Evolutionary conservation across 2,329 filamentous ascomycete species (phyloP), one percentile per base, ranked within the genome.

Genomic region (Nemania bipapillata): DNA sequence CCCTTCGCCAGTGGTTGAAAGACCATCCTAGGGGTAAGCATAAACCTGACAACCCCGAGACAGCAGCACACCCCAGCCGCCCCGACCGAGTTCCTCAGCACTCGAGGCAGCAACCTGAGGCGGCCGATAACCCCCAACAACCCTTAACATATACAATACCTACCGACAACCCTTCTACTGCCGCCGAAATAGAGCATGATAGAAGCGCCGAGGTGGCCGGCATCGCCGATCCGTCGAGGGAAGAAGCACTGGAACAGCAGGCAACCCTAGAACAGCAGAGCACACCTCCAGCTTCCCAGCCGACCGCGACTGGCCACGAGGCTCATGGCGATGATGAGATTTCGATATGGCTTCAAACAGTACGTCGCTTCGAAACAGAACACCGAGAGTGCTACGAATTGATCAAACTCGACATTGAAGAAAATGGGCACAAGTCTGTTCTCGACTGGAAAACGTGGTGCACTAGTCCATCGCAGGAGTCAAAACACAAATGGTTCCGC

Each of bases 391-490:
- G 32, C 1, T 59, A 35, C 20, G 26, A 50, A 11, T 11, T 59
- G n/a, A 49, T 59, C 9, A 50, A 59, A 37, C 26, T 35, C 28
- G 6, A 6, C 8, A 59, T 37, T 50, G 42, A 7, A 35, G 3
- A 12, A 4, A 17, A 37, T 35, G 56, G 28, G 22, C 5, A 50
- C 12, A 1, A 49, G 11, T 57, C 54, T 7, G 24, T 57, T 9
- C 11, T 17, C n/a, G 26, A 50, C 17, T 59, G 56, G 56, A n/a
- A 50, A 9, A 59, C 42, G 2, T 59, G 56, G 56, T 2, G 20
- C 24, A 35, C 49, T 26, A n/a, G 30, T 17, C 17, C 15, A 8
- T 8, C 2, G 22, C 15, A 59, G 6, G 12, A 24, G 17, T 20
- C 56, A 59, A 8, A 17, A 4, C 2, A 17, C 28, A n/a, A 4